A percentile compares a stretch with the other conserved stretches of the same genome.
phyloP scores from a whole-genome alignment of 2,329 filamentous ascomycete species.

The Trichoderma afroharzianum region DNA sequence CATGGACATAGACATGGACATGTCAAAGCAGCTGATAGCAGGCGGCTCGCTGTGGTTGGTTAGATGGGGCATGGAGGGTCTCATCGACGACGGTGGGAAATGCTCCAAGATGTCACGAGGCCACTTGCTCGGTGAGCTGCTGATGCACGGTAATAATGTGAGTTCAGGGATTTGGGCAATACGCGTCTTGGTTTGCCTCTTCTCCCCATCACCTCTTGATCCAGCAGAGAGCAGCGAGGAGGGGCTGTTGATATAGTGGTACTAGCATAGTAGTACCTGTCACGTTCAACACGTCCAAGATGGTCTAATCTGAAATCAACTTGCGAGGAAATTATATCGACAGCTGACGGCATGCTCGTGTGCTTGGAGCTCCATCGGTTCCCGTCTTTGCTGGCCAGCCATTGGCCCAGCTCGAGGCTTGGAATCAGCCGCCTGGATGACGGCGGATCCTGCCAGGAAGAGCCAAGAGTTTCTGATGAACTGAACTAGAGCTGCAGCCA shows the following conservation, averaged over 20 bases:
- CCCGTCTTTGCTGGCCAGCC: background rate
- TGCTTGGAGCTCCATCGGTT: conserved; percentile 2
- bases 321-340: background rate
- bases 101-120: conserved; percentile 1
- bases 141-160: background rate
- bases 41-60: background rate
- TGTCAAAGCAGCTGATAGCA: background rate
- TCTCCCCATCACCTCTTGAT: background rate
- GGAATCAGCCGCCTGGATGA: background rate
- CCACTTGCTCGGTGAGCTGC: conserved; percentile 6
- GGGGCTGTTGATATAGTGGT: background rate
- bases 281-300: background rate
- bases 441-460: background rate
- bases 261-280: background rate
- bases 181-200: background rate
- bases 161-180: background rate
- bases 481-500: conserved; percentile 8
- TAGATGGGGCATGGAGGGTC: background rate
- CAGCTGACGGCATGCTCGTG: background rate
- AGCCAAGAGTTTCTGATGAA: background rate
- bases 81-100: conserved; percentile 10
- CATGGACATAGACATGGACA: background rate
- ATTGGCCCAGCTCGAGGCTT: background rate
- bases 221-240: background rate
- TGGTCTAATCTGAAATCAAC: background rate